Conservation (phyloP, 2,329 filamentous ascomycete species). For the Pseudopyricularia cyperi region DNA sequence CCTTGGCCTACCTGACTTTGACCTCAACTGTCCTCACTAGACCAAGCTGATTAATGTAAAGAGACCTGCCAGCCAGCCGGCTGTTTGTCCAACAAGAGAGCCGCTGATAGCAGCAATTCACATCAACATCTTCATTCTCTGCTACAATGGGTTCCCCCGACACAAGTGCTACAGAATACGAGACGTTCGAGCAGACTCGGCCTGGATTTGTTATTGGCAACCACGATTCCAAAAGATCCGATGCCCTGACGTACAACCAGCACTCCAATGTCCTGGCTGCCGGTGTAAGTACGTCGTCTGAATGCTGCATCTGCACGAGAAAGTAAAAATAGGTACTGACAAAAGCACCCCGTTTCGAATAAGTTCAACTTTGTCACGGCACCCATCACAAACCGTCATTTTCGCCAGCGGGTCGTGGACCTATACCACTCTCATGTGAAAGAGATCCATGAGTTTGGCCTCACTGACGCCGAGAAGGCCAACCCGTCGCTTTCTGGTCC, state of each 20-base stretch:
- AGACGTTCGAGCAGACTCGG: slow-evolving; percentile 14
- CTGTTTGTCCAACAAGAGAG: no score
- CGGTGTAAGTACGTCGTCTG: slow-evolving; percentile 38
- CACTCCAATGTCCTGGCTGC: slow-evolving; percentile 55
- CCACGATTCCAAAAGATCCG: slow-evolving; percentile 51
- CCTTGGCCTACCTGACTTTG: no score
- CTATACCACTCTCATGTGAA: slow-evolving; percentile 45
- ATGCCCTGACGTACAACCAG: slow-evolving; percentile 49
- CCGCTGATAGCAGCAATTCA: no score
- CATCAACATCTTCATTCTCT: neutral
- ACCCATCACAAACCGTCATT: slow-evolving; percentile 63
- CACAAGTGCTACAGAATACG: slow-evolving; percentile 9
- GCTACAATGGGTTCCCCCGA: neutral
- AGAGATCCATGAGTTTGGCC: slow-evolving; percentile 19
- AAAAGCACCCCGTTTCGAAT: neutral
- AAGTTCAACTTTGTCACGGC: slow-evolving; percentile 71
- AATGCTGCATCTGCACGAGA: neutral
- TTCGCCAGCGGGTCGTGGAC: slow-evolving; percentile 53
- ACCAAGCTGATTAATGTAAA: no score
- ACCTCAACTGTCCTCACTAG: no score
- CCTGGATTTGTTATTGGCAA: slow-evolving; percentile 57
- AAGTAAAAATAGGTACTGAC: slow-evolving; percentile 5
- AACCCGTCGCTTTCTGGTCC: slow-evolving; percentile 39
- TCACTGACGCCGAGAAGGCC: slow-evolving; percentile 22
- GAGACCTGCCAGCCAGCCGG: no score